Conservation (phyloP, 345 rosid species). For the Salix viminalis region DNA sequence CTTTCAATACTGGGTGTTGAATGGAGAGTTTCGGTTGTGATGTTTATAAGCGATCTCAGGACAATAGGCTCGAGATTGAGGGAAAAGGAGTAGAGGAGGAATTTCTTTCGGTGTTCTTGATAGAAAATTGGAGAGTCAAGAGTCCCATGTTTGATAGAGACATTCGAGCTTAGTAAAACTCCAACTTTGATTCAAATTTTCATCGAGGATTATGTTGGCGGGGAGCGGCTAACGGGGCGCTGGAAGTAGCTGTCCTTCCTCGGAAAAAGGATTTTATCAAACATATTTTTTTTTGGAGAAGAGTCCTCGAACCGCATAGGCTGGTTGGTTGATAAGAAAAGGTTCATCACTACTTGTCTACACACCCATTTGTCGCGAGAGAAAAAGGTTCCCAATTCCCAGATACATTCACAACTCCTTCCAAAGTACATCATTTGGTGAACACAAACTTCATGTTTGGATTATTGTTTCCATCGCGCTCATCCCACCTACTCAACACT, state of each 20-base stretch:
- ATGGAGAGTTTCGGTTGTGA: slow-evolving; percentile 9
- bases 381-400: neutral
- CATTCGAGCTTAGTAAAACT: neutral
- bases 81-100: neutral
- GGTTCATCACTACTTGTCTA: too few relatives aligned
- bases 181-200: too few relatives aligned
- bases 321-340: neutral
- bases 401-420: neutral
- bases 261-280: neutral
- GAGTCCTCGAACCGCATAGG: neutral
- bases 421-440: neutral
- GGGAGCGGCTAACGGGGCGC: too few relatives aligned
- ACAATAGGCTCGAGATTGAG: neutral
- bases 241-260: too few relatives aligned
- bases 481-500: too few relatives aligned
- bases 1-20: slow-evolving; percentile 5
- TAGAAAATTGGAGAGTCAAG: slow-evolving; percentile 18
- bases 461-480: neutral
- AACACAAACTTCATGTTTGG: neutral
- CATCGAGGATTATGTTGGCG: neutral
- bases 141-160: slow-evolving; percentile 28
- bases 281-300: too few relatives aligned
- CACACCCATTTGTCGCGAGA: too few relatives aligned
- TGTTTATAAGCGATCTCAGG: slow-evolving; percentile 3
- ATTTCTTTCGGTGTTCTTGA: slow-evolving; percentile 11